Conservation (phyloP, 257 asterid species). For the Nicotiana noctiflora region DNA sequence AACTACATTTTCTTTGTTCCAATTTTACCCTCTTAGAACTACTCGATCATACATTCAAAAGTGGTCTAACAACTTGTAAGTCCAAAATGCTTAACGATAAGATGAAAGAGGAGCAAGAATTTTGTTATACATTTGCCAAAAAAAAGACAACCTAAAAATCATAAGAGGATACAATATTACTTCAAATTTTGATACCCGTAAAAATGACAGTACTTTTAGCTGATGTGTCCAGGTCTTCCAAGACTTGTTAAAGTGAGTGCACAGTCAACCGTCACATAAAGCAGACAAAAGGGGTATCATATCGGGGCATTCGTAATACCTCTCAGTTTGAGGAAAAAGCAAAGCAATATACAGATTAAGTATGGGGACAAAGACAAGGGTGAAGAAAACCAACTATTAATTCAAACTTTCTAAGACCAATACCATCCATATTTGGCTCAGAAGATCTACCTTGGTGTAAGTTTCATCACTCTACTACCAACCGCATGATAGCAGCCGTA, state of each 20-base stretch:
- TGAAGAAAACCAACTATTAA: not conserved
- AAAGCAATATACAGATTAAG: not conserved
- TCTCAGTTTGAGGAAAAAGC: not conserved
- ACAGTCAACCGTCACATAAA: not conserved
- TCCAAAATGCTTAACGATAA: not conserved
- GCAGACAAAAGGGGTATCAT: not conserved
- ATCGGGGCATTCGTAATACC: not conserved
- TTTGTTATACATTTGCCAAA: not conserved
- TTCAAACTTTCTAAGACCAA: not conserved
- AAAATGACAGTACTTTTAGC: not conserved
- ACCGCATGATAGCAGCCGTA: constrained; percentile 71
- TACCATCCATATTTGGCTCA: constrained; percentile 49
- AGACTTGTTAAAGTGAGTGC: not conserved
- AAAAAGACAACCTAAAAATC: not conserved
- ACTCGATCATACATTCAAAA: not conserved
- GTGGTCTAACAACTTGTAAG: not conserved
- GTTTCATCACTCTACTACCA: constrained; percentile 83
- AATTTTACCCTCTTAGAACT: not conserved
- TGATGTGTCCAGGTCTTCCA: not conserved
- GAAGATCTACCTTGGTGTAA: constrained; percentile 40
- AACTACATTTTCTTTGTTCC: not conserved
- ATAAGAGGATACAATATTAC: not conserved
- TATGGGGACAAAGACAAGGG: not conserved
- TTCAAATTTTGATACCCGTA: not conserved
- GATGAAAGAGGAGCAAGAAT: not conserved